Conservation (phyloP, 345 rosid species). For the Combretum micranthum region DNA sequence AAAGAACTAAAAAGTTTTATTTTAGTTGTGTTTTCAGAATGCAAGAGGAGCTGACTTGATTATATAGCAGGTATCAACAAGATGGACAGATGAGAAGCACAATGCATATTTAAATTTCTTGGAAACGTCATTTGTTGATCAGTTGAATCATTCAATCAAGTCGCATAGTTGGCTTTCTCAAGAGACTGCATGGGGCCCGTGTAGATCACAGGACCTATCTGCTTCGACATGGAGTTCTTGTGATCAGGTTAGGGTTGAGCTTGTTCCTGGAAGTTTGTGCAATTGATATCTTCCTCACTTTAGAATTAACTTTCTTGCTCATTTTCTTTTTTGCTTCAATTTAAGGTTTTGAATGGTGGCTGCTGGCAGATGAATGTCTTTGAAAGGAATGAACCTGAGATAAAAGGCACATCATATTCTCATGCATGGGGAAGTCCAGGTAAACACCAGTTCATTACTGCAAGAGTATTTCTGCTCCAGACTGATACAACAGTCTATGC, state of each 20-base stretch:
- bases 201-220: slow-evolving; percentile 16
- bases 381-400: slow-evolving; percentile 25
- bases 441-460: slow-evolving; percentile 8
- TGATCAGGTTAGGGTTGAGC: slow-evolving; percentile 37
- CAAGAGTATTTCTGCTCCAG: slow-evolving; percentile 3
- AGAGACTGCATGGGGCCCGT: slow-evolving; percentile 14
- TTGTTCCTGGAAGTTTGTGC: neutral
- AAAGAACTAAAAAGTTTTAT: neutral
- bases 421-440: slow-evolving; percentile 15
- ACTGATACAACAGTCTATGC: neutral
- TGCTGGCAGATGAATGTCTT: slow-evolving; percentile 29
- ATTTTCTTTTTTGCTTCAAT: slow-evolving; percentile 23
- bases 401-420: slow-evolving; percentile 36
- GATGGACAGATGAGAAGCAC: slow-evolving; percentile 82
- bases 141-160: slow-evolving; percentile 25
- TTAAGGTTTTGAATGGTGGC: slow-evolving; percentile 34
- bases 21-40: slow-evolving; percentile 2
- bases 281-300: neutral
- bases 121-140: slow-evolving; percentile 65
- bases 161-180: slow-evolving; percentile 3
- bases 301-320: neutral
- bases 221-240: slow-evolving; percentile 16
- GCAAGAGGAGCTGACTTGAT: neutral
- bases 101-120: slow-evolving; percentile 40
- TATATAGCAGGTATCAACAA: slow-evolving; percentile 32